These are phyloP conservation scores for Pythium phragmitis DNA, from an alignment of 352 stramenopile species.

Conservation along the genomic window DNA sequence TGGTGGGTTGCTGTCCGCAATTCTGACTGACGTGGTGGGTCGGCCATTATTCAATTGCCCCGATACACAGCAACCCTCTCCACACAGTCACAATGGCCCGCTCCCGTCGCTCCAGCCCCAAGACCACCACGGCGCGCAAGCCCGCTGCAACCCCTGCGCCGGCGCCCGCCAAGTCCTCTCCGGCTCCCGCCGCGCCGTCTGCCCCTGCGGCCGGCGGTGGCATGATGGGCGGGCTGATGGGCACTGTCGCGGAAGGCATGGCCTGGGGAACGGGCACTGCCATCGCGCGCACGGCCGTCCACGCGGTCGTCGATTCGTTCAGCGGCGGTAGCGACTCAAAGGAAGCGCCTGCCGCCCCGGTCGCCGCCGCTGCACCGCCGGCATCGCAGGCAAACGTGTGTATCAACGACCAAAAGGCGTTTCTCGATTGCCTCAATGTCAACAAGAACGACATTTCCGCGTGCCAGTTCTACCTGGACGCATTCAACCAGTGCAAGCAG, in stretches of 20 bases:
- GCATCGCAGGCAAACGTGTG: constrained; percentile 36
- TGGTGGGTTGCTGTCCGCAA: not conserved
- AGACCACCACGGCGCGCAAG: constrained; percentile 43
- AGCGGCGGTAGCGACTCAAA: constrained; percentile 34
- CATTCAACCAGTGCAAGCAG: constrained; percentile 83
- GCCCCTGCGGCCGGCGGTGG: constrained; percentile 36
- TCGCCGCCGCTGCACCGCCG: constrained; percentile 8
- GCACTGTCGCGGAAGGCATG: constrained; percentile 95
- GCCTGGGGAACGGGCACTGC: constrained; percentile 95
- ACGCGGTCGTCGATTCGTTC: constrained; percentile 67
- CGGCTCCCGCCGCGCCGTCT: constrained; percentile 32
- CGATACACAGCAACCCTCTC: not conserved
- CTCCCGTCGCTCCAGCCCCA: constrained; percentile 53
- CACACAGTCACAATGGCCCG: constrained; percentile 44
- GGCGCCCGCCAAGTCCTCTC: constrained; percentile 29
- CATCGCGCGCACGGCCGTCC: constrained; percentile 90
- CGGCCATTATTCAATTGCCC: constrained; percentile 14
- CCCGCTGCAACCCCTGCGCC: constrained; percentile 24
- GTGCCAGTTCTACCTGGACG: constrained; percentile 87
- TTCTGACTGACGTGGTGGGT: constrained; percentile 19
- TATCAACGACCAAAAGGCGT: constrained; percentile 66
- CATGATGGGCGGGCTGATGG: constrained; percentile 92
- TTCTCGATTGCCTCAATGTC: constrained; percentile 76
- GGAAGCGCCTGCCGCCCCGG: constrained; percentile 29
- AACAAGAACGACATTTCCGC: constrained; percentile 76